Conservation (phyloP, 768 basidiomycete species). For the Hydnum rufescens region DNA sequence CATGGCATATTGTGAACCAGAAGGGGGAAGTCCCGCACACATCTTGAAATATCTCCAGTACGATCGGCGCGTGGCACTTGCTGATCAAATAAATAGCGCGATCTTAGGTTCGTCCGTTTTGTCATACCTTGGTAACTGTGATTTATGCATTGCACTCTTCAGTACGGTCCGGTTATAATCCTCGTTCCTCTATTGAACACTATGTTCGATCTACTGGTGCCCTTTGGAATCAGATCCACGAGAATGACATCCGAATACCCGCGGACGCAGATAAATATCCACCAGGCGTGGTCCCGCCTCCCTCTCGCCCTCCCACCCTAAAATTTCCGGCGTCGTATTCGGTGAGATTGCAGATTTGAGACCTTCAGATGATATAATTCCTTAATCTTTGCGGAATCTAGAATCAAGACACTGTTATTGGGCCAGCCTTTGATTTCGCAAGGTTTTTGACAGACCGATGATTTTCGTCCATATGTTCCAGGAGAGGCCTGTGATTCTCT, state of each 20-base stretch:
- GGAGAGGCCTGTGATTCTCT: too few species aligned
- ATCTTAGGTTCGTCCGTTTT: conserved; percentile 37
- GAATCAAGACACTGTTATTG: too few species aligned
- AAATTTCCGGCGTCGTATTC: not conserved
- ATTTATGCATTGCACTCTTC: not conserved
- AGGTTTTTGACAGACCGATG: too few species aligned
- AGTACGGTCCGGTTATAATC: not conserved
- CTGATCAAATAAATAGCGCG: conserved; percentile 74
- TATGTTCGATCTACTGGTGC: not conserved
- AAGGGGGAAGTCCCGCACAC: conserved; percentile 36
- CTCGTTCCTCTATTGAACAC: not conserved
- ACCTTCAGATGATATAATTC: too few species aligned
- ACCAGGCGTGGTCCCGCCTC: not conserved
- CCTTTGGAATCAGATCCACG: not conserved
- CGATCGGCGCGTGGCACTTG: conserved; percentile 59
- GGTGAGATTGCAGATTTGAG: too few species aligned
- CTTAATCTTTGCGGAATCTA: too few species aligned
- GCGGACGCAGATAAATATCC: not conserved
- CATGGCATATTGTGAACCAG: conserved; percentile 61
- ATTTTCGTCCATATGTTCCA: too few species aligned
- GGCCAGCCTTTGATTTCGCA: too few species aligned
- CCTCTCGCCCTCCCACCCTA: not conserved
- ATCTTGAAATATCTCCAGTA: conserved; percentile 57
- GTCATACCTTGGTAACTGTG: not conserved
- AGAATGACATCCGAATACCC: not conserved